These are phyloP conservation scores for Colletotrichum gigasporum DNA, from an alignment of 2,329 filamentous ascomycete genomes.

Conservation along the genomic window DNA sequence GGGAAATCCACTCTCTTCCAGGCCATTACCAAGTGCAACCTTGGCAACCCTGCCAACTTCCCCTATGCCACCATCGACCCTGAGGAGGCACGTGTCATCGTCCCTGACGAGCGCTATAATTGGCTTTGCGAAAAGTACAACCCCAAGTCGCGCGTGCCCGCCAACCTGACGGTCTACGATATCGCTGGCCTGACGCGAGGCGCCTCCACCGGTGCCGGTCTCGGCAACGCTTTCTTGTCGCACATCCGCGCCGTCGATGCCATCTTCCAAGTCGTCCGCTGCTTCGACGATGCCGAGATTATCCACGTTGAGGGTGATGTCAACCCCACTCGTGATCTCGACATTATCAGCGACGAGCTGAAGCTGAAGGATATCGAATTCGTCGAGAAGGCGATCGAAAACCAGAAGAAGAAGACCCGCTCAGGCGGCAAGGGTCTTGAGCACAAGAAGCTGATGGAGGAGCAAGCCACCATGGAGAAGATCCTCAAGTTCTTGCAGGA, in stretches of 20 bases:
- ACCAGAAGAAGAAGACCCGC: constrained; percentile 91
- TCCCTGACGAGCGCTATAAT: constrained; percentile 95
- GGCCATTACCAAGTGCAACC: constrained; percentile 96
- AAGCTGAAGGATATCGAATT: constrained; percentile 99
- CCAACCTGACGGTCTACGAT: constrained; percentile 98
- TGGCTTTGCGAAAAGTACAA: constrained; percentile 97
- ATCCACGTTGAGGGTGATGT: constrained; percentile 99
- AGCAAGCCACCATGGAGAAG: constrained; percentile 93
- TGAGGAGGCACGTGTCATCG: constrained; percentile 96
- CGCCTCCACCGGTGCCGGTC: constrained; percentile 95
- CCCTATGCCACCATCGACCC: constrained; percentile 99
- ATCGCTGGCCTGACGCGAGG: constrained; percentile 96
- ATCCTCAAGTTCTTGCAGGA: constrained; percentile 83
- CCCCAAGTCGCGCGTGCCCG: constrained; percentile 95
- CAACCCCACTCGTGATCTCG: constrained; percentile 90
- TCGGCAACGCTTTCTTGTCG: constrained; percentile 97
- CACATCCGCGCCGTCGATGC: constrained; percentile 98
- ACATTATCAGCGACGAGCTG: constrained; percentile 96
- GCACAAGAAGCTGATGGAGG: constrained; percentile 96
- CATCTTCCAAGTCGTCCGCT: constrained; percentile 96
- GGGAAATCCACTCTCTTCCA: constrained; percentile 99
- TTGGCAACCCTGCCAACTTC: constrained; percentile 99
- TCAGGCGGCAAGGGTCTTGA: constrained; percentile 95
- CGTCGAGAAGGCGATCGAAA: constrained; percentile 92
- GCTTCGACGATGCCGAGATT: constrained; percentile 99